Evolutionary conservation across 805 yeast genomes (phyloP).

Genomic region (Teunomyces stri): DNA sequence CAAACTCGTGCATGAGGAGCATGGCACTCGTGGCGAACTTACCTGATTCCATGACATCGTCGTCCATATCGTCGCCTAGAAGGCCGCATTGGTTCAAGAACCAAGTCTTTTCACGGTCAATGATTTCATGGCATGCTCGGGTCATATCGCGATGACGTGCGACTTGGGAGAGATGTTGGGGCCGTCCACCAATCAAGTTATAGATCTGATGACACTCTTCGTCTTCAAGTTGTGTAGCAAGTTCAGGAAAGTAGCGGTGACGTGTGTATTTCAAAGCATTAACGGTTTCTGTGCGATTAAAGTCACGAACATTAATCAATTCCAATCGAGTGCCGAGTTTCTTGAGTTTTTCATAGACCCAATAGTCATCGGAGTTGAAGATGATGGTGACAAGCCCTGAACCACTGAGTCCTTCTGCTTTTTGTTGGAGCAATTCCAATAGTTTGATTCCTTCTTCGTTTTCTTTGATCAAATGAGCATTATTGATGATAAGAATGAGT

Average conservation of each 20-base stretch:
- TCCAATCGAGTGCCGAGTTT: conserved; percentile 72
- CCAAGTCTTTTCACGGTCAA: conserved; percentile 84
- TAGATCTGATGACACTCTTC: conserved; percentile 52
- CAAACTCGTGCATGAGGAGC: conserved; percentile 68
- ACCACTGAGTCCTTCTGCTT: conserved; percentile 76
- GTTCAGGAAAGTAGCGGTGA: conserved; percentile 30
- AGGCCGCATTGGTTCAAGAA: conserved; percentile 79
- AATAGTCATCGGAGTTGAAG: conserved; percentile 80
- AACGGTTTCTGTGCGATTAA: conserved; percentile 53
- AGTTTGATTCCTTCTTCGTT: conserved; percentile 71
- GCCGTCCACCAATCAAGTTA: conserved; percentile 76
- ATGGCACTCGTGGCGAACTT: conserved; percentile 73
- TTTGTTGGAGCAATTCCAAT: conserved; percentile 75
- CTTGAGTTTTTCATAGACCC: conserved; percentile 79
- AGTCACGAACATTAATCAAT: conserved; percentile 64
- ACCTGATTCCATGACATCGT: conserved; percentile 83
- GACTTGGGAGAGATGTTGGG: conserved; percentile 76
- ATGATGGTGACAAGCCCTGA: conserved; percentile 68
- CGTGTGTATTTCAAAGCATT: conserved; percentile 55
- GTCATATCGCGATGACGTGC: conserved; percentile 56
- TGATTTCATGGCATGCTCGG: conserved; percentile 63
- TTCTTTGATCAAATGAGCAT: conserved; percentile 70
- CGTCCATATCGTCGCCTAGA: conserved; percentile 78
- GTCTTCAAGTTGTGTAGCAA: conserved; percentile 20
- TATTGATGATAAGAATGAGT: conserved; percentile 66